Evolutionary conservation across 1,284 basidiomycete genomes (phyloP).

Genomic region (Rhodotorula mucilaginosa): DNA sequence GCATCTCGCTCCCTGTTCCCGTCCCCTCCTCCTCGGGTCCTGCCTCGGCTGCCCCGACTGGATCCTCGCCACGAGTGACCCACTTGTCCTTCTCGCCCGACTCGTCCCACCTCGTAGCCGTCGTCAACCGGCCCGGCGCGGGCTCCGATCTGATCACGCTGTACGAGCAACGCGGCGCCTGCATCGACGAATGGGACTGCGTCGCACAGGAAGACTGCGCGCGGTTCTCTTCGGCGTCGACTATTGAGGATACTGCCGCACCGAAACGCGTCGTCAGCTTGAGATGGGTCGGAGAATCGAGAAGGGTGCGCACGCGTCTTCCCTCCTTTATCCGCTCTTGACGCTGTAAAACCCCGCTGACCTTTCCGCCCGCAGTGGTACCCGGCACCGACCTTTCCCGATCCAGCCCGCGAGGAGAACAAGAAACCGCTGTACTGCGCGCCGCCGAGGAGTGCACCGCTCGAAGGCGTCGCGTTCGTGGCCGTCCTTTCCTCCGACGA

Average conservation of each 20-base stretch:
- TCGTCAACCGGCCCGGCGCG: not conserved
- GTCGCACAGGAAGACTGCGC: conserved; percentile 26
- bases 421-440: conserved; percentile 30
- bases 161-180: conserved; percentile 29
- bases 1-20: conserved; percentile 19
- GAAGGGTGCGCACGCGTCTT: conserved; percentile 14
- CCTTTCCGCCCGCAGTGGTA: conserved; percentile 20
- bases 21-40: not conserved
- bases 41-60: not conserved
- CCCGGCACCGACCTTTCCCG: conserved; percentile 15
- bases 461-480: conserved; percentile 34
- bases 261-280: conserved; percentile 20
- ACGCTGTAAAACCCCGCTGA: not conserved
- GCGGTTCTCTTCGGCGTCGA: not conserved
- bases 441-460: conserved; percentile 25
- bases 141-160: conserved; percentile 24
- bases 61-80: conserved; percentile 5
- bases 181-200: conserved; percentile 31
- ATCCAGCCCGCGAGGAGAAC: not conserved
- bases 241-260: not conserved
- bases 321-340: too few relatives aligned
- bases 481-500: conserved; percentile 29
- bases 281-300: conserved; percentile 32
- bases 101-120: conserved; percentile 20
- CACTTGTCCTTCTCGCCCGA: conserved; percentile 30